Percentiles rank a stretch among this genome's conserved stretches.
These are phyloP conservation scores for Castanospermum australe DNA, from an alignment of 306 rosid species.

Conservation along the genomic window DNA sequence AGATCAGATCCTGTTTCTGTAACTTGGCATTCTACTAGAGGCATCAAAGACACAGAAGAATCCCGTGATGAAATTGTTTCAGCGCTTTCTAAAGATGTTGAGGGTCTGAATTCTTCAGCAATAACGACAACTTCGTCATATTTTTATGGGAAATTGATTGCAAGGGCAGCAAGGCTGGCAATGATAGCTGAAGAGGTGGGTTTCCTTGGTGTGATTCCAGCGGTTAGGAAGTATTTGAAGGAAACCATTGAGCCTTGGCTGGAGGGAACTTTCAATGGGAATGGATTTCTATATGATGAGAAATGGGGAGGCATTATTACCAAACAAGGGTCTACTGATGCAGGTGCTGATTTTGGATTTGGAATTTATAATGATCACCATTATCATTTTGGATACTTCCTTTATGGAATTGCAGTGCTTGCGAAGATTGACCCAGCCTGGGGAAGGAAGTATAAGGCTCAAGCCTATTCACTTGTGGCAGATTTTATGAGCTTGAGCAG, in stretches of 20 bases:
- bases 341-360: conserved; percentile 82
- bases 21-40: conserved; percentile 73
- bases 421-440: conserved; percentile 78
- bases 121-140: conserved; percentile 61
- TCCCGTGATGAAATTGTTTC: conserved; percentile 53
- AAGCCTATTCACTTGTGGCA: conserved; percentile 65
- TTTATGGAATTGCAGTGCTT: conserved; percentile 83
- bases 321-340: conserved; percentile 62
- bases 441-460: conserved; percentile 72
- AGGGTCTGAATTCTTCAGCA: conserved; percentile 37
- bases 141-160: conserved; percentile 70
- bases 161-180: conserved; percentile 84
- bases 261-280: conserved; percentile 64
- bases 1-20: conserved; percentile 67
- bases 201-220: conserved; percentile 55
- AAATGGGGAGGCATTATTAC: conserved; percentile 91
- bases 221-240: conserved; percentile 57
- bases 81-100: conserved; percentile 65
- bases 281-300: conserved; percentile 76
- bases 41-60: conserved; percentile 48
- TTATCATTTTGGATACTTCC: conserved; percentile 77
- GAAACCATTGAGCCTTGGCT: conserved; percentile 83
- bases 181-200: conserved; percentile 84
- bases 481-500: conserved; percentile 64
- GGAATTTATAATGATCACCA: conserved; percentile 85